Evolutionary conservation across 2,329 filamentous ascomycete species (phyloP).

Genomic region (Penicillium brasilianum): DNA sequence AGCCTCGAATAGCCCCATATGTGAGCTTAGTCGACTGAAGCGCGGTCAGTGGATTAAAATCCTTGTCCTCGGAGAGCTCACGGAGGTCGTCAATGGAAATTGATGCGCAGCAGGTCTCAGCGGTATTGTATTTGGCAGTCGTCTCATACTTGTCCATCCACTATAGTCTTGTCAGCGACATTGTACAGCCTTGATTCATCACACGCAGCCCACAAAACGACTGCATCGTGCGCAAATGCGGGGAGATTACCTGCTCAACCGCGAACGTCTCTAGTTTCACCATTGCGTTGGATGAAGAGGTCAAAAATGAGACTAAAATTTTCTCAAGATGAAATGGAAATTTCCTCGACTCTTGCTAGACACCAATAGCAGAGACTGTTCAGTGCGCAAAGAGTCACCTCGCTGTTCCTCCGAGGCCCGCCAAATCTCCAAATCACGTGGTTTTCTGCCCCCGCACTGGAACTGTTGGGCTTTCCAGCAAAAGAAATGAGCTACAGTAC

Average conservation of each 20-base stretch:
- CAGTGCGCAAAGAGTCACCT: not conserved
- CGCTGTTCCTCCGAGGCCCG: not conserved
- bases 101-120: conserved; percentile 62
- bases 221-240: conserved; percentile 36
- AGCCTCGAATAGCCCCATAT: conserved; percentile 76
- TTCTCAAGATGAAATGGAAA: too few species aligned
- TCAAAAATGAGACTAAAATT: not conserved
- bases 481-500: too few species aligned
- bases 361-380: not conserved
- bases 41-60: conserved; percentile 49
- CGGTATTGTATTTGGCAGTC: conserved; percentile 60
- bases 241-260: conserved; percentile 68
- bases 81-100: conserved; percentile 60
- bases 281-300: conserved; percentile 34
- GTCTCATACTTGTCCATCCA: conserved; percentile 63
- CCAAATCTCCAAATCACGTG: conserved; percentile 12
- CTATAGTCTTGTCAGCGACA: conserved; percentile 37
- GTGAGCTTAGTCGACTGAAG: conserved; percentile 63
- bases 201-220: not conserved
- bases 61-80: conserved; percentile 59
- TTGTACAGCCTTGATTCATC: not conserved
- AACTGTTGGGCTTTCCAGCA: not conserved
- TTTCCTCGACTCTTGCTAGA: not conserved
- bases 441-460: conserved; percentile 3
- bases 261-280: conserved; percentile 50